Conservation (phyloP, 2,329 filamentous ascomycete species). For the Fusarium sp. region DNA sequence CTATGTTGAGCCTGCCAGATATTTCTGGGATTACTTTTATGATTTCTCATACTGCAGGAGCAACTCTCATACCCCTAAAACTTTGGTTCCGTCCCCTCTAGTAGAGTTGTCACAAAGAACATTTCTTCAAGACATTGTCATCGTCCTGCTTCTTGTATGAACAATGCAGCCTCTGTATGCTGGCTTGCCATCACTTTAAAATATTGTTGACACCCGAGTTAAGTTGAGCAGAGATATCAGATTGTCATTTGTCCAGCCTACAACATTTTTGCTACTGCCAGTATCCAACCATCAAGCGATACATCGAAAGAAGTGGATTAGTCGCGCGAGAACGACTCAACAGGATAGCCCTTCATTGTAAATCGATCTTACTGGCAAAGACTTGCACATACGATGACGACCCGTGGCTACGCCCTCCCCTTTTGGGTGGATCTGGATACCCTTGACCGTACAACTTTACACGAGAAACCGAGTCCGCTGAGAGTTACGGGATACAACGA, state of each 20-base stretch:
- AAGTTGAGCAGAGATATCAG: background rate
- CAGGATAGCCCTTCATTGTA: too few relatives aligned
- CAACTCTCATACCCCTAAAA: constrained; percentile 34
- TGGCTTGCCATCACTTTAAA: background rate
- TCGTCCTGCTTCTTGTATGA: background rate
- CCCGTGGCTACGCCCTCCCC: constrained; percentile 43
- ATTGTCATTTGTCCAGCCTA: background rate
- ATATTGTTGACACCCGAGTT: constrained; percentile 1
- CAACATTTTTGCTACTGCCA: background rate
- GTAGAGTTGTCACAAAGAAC: constrained; percentile 1
- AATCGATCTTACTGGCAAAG: too few relatives aligned
- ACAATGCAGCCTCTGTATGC: constrained; percentile 8
- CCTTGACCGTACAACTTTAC: constrained; percentile 31
- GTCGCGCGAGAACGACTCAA: background rate
- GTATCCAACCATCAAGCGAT: background rate
- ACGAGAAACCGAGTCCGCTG: constrained; percentile 58
- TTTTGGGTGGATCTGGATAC: constrained; percentile 48
- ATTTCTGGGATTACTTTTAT: background rate
- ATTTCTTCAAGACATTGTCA: background rate
- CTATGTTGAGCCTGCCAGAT: background rate
- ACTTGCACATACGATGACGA: constrained; percentile 50
- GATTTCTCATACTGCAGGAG: constrained; percentile 25
- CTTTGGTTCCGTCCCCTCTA: background rate
- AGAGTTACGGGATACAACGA: constrained; percentile 59
- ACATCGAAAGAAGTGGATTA: background rate